These are phyloP conservation scores for Podospora tetraspora DNA, from an alignment of 495 filamentous ascomycete species.

Conservation along the genomic window DNA sequence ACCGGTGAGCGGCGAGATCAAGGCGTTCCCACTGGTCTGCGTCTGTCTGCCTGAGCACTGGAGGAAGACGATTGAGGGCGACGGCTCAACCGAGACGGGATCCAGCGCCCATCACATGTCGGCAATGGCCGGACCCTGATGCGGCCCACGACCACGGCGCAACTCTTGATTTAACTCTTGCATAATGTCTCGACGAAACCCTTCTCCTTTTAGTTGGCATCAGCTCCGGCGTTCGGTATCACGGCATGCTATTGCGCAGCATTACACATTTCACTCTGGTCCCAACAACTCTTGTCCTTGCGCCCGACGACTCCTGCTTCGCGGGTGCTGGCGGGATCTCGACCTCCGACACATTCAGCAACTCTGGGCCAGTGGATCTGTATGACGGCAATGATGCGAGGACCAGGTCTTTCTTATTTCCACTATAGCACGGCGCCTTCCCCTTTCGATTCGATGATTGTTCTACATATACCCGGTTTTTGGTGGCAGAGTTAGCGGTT, in stretches of 20 bases:
- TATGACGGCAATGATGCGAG: not conserved
- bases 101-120: constrained; percentile 40
- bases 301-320: too few relatives aligned
- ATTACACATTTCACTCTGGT: constrained; percentile 6
- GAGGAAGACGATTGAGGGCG: constrained; percentile 93
- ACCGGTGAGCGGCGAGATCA: constrained; percentile 75
- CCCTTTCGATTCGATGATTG: constrained; percentile 36
- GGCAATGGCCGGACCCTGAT: constrained; percentile 28
- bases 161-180: constrained; percentile 23
- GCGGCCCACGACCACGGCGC: constrained; percentile 23
- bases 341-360: too few relatives aligned
- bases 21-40: constrained; percentile 96
- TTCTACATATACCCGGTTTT: constrained; percentile 40
- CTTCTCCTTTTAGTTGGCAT: constrained; percentile 30
- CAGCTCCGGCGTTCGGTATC: constrained; percentile 38
- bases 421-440: constrained; percentile 16
- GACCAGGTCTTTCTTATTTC: not conserved
- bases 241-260: constrained; percentile 19
- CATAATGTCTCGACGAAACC: constrained; percentile 33
- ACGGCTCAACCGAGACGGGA: constrained; percentile 55
- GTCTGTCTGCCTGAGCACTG: constrained; percentile 96
- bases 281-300: constrained; percentile 1
- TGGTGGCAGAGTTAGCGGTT: constrained; percentile 26
- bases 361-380: not conserved
- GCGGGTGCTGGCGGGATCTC: too few relatives aligned